Base-by-base conservation (phyloP, 2,329 filamentous ascomycete genomes). In the Exophiala xenobiotica region DNA sequence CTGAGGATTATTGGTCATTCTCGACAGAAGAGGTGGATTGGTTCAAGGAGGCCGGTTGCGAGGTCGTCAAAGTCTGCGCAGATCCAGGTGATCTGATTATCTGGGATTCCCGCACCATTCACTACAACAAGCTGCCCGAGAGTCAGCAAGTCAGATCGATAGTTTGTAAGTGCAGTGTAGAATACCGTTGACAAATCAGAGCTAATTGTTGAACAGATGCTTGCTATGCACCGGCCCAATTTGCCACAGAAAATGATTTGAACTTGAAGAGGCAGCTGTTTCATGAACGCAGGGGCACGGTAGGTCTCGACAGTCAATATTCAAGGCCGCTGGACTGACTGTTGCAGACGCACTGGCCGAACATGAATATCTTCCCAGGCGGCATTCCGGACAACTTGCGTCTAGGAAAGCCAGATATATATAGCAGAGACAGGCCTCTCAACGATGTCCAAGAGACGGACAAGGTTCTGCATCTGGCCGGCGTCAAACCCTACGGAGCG, bases 51-150 rank as follows among this genome's bases (percentile, higher is more conserved):
- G 61, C 62, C 1, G 73, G 73, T 0, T 72, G 67, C 54, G 65
- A 68, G 49, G 48, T 69, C 5, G 37, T 68, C 33, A 76, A 76
- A 62, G 60, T 75, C 6, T 63, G 65, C 42, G 61, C 68, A 16
- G 73, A 71, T 12, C 68, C 71, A 8, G 73, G 73, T 4, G 73
- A 74, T 50, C 61, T 75, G 51, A 66, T 75, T 4, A 62, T 76
- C 5, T 74, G 74, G 74, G 74, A 76, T 53, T 71, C 70, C 3
- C 64, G 76, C 3, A 74, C 72, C 0, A 71, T 77, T 44, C 76
- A 79, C 60, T 78, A 72, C 55, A 67, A 65, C 33, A 53, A 59
- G 7, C 51, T 69, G 4, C 66, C 70, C n/a, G 31, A 35, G 18
- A 35, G 31, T 35, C 31, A 35, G 31, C 31, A 35, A 16, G 31